Conservation (phyloP, 805 yeast species). For the Candida railenensis region DNA sequence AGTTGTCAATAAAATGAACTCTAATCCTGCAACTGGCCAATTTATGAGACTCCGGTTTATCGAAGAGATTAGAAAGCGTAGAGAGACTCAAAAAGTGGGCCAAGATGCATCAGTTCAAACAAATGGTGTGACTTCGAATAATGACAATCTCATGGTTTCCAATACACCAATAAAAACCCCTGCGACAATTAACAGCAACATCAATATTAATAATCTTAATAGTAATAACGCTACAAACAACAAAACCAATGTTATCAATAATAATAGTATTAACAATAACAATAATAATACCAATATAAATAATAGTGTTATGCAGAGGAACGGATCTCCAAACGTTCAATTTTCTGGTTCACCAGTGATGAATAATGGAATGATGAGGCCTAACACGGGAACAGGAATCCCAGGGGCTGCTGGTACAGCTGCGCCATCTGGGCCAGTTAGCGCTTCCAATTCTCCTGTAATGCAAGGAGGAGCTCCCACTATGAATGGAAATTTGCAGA, state of each 20-base stretch:
- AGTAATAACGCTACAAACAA: neutral
- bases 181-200: neutral
- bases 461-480: constrained; percentile 1
- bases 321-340: neutral
- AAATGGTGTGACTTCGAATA: constrained; percentile 2
- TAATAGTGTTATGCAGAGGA: neutral
- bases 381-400: constrained; percentile 19
- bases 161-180: neutral
- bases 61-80: constrained; percentile 77
- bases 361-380: constrained; percentile 20
- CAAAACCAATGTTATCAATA: constrained; percentile 39
- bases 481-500: constrained; percentile 5
- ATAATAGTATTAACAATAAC: constrained; percentile 24
- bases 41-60: constrained; percentile 85
- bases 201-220: neutral
- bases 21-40: constrained; percentile 50
- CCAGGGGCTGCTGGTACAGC: neutral
- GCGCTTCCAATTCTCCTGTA: neutral
- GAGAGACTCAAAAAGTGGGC: constrained; percentile 43
- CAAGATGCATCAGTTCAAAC: constrained; percentile 41
- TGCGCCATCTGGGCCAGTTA: neutral
- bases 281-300: no score
- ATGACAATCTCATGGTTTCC: neutral
- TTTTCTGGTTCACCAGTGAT: constrained; percentile 25
- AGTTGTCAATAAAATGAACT: constrained; percentile 7